These are phyloP conservation scores for Macrophomina pseudophaseolina DNA, from an alignment of 2,329 filamentous ascomycete genomes.

Conservation along the genomic window DNA sequence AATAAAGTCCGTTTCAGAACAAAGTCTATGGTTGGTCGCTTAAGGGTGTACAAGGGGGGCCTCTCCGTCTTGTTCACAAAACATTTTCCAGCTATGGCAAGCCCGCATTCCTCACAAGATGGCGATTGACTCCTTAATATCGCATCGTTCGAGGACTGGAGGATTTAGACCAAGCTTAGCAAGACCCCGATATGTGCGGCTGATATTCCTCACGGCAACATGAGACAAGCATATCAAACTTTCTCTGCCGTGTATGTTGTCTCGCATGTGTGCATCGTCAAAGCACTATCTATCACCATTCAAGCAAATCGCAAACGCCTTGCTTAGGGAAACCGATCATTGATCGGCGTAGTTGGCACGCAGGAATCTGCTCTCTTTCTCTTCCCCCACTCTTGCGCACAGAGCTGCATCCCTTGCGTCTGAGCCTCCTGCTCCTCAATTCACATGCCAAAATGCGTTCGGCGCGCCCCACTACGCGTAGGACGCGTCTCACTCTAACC, in stretches of 20 bases:
- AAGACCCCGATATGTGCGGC: neutral
- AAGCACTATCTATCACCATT: too few relatives aligned
- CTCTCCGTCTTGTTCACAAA: neutral
- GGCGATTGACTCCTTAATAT: too few relatives aligned
- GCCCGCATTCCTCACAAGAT: slow-evolving; percentile 9
- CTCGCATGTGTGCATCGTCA: too few relatives aligned
- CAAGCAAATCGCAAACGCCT: neutral
- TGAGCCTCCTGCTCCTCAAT: neutral
- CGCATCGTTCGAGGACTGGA: too few relatives aligned
- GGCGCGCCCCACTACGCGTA: neutral
- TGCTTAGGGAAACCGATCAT: neutral
- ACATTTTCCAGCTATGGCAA: slow-evolving; percentile 3
- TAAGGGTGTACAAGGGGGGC: slow-evolving; percentile 3
- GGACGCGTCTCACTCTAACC: slow-evolving; percentile 7
- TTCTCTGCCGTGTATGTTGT: too few relatives aligned
- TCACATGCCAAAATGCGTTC: slow-evolving; percentile 7
- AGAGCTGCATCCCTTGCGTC: slow-evolving; percentile 1
- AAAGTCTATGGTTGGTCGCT: neutral
- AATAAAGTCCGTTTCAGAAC: neutral
- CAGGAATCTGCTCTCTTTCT: neutral
- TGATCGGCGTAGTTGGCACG: neutral
- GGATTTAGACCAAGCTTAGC: too few relatives aligned
- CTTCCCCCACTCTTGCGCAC: neutral
- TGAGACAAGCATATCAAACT: neutral
- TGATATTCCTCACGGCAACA: neutral